phyloP scores from a whole-genome alignment of 2,329 filamentous ascomycete genomes.

The Orbilia quercus region DNA sequence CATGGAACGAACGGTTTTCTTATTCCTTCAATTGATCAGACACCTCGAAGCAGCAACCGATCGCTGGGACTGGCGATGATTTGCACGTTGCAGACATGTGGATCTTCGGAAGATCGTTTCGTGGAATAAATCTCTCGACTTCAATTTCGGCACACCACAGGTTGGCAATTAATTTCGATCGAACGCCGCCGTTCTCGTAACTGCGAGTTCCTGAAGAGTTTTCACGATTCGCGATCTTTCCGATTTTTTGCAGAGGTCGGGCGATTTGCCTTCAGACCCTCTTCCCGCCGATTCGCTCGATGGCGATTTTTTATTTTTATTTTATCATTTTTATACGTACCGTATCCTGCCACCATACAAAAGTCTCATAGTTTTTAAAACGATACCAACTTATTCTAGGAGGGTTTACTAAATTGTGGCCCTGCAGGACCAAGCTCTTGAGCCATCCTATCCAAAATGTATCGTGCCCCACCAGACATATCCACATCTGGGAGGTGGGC shows the following conservation, averaged over 20 bases:
- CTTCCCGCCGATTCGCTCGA: conserved; percentile 25
- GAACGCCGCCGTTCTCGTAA: neutral
- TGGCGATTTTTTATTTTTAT: conserved; percentile 16
- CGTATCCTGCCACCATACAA: no score
- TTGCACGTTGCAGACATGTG: conserved; percentile 46
- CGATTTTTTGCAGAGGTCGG: conserved; percentile 33
- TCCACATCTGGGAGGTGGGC: conserved; percentile 55
- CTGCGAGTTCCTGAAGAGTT: conserved; percentile 7
- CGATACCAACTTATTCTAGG: neutral
- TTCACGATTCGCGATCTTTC: conserved; percentile 8
- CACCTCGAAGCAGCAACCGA: conserved; percentile 51
- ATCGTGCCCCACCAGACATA: conserved; percentile 11
- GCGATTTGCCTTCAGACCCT: conserved; percentile 34
- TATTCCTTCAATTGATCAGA: conserved; percentile 34
- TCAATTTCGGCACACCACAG: neutral
- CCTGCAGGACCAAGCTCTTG: conserved; percentile 53
- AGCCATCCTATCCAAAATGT: conserved; percentile 34
- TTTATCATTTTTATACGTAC: neutral
- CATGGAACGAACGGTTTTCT: conserved; percentile 43
- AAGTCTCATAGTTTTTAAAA: no score
- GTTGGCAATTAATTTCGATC: neutral
- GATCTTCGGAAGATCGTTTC: conserved; percentile 53
- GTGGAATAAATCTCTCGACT: conserved; percentile 18
- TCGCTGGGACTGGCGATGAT: conserved; percentile 47
- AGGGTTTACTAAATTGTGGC: conserved; percentile 27